A percentile compares a stretch with the other conserved stretches of the same genome.
Conservation (phyloP, 2,329 filamentous ascomycete species). For the Aspergillus sp. region DNA sequence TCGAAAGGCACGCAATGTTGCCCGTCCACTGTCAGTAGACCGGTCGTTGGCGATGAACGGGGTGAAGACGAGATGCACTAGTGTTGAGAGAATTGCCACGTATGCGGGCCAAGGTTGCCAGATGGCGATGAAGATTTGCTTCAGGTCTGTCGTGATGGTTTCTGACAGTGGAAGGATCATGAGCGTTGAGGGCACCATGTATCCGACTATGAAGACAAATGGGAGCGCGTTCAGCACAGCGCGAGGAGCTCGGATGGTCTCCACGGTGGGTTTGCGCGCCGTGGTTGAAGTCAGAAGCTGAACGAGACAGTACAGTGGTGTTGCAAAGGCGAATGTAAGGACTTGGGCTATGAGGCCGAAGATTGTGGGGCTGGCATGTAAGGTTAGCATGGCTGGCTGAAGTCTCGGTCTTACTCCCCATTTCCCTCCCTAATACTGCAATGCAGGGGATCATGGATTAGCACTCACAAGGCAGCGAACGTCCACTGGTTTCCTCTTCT, state of each 20-base stretch:
- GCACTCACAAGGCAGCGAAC: constrained; percentile 43
- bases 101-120: constrained; percentile 55
- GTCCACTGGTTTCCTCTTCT: constrained; percentile 45
- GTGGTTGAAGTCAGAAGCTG: constrained; percentile 47
- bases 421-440: no score
- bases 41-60: constrained; percentile 25
- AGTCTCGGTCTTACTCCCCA: not conserved
- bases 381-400: no score
- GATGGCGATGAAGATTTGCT: constrained; percentile 49
- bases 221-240: constrained; percentile 39
- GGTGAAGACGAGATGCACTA: constrained; percentile 27
- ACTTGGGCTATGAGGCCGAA: constrained; percentile 46
- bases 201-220: constrained; percentile 43
- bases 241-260: constrained; percentile 34
- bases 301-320: constrained; percentile 44
- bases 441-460: not conserved
- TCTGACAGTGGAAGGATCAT: constrained; percentile 46
- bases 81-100: constrained; percentile 41
- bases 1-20: constrained; percentile 34
- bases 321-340: constrained; percentile 45
- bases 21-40: constrained; percentile 20
- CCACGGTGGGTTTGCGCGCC: constrained; percentile 32
- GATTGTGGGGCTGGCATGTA: constrained; percentile 28
- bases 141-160: constrained; percentile 39
- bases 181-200: constrained; percentile 44